Percentiles rank a stretch among this genome's conserved stretches.
phyloP scores from a whole-genome alignment of 306 rosid species.

The Bauhinia variegata region DNA sequence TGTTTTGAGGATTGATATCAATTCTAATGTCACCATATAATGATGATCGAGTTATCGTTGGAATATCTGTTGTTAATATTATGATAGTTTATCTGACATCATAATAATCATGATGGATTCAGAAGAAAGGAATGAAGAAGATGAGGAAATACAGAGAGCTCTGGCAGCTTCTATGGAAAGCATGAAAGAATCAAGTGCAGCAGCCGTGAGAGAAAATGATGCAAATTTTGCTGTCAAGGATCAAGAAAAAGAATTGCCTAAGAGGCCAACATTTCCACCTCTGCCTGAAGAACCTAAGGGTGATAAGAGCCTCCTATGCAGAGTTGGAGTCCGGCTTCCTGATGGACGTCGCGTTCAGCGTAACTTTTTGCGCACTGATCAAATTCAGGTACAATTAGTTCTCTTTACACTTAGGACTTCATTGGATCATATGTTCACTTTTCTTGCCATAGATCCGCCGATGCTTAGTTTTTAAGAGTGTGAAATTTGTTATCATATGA shows the following conservation, averaged over 20 bases:
- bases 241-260: slow-evolving; percentile 46
- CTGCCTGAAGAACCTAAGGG: slow-evolving; percentile 89
- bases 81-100: slow-evolving; percentile 35
- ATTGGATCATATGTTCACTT: neutral
- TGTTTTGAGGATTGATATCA: neutral
- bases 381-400: slow-evolving; percentile 66
- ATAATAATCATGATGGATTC: slow-evolving; percentile 43
- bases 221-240: slow-evolving; percentile 39
- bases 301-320: slow-evolving; percentile 73
- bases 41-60: slow-evolving; percentile 5
- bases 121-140: slow-evolving; percentile 62
- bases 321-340: slow-evolving; percentile 91
- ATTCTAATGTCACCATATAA: neutral
- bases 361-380: slow-evolving; percentile 71
- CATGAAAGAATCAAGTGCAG: slow-evolving; percentile 53
- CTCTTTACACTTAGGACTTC: slow-evolving; percentile 13
- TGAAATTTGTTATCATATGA: neutral
- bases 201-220: slow-evolving; percentile 42
- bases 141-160: slow-evolving; percentile 71
- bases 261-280: slow-evolving; percentile 65
- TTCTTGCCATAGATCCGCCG: neutral
- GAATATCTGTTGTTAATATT: slow-evolving; percentile 8
- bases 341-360: slow-evolving; percentile 88
- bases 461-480: slow-evolving; percentile 10
- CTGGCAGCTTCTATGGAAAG: slow-evolving; percentile 75